Evolutionary conservation across 192 early-diverging fungal species (phyloP).

Genomic region (Allomyces macrogynus): DNA sequence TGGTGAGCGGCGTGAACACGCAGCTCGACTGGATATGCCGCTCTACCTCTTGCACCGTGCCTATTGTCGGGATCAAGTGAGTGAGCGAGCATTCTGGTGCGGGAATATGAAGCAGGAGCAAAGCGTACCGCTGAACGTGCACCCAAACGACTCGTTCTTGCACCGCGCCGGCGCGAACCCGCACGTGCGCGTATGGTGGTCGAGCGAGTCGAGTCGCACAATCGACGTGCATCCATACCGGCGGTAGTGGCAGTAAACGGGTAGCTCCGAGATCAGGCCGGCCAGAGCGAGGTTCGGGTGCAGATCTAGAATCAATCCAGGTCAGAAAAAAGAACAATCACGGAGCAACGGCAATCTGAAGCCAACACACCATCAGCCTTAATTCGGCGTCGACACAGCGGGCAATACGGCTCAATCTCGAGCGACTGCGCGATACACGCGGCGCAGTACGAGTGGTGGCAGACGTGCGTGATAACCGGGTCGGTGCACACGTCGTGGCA

Average conservation of each 20-base stretch:
- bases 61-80: conserved; percentile 3
- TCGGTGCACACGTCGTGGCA: conserved; percentile 36
- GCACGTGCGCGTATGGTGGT: conserved; percentile 24
- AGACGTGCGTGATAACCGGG: conserved; percentile 30
- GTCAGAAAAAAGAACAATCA: neutral
- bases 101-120: neutral
- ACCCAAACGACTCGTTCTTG: conserved; percentile 21
- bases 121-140: conserved; percentile 21
- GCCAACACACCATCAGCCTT: conserved; percentile 14
- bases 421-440: conserved; percentile 32
- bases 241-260: conserved; percentile 28
- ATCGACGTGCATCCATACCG: conserved; percentile 24
- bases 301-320: conserved; percentile 13
- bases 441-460: conserved; percentile 41
- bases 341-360: neutral
- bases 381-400: conserved; percentile 29
- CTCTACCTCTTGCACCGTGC: conserved; percentile 14
- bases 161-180: conserved; percentile 22
- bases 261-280: conserved; percentile 26
- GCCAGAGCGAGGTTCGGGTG: conserved; percentile 36
- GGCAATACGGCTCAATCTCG: conserved; percentile 30
- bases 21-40: conserved; percentile 23
- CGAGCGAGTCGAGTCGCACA: conserved; percentile 22
- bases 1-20: conserved; percentile 25
- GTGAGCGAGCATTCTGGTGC: too few relatives aligned